Percentiles rank a stretch among this genome's conserved stretches.
phyloP scores from a whole-genome alignment of 169 alveolate genomes.

The Amoebophrya sp. region DNA sequence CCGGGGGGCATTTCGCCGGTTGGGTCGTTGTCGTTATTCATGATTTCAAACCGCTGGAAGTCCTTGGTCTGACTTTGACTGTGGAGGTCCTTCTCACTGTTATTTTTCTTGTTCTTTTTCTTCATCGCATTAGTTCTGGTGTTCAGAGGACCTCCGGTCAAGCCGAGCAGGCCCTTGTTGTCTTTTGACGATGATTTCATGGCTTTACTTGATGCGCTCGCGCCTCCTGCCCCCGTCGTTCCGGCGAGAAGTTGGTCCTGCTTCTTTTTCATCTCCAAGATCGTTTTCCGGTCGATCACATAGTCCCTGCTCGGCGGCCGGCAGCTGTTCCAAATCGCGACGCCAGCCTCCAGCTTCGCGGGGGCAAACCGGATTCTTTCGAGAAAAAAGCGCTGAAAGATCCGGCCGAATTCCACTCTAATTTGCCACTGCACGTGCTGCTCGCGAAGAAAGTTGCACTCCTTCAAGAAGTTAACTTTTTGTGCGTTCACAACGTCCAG shows the following conservation, averaged over 20 bases:
- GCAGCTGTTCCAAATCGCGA: background rate
- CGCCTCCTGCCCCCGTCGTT: background rate
- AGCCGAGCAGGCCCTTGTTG: no score
- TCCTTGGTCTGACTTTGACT: no score
- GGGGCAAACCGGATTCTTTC: background rate
- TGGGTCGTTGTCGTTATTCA: conserved; percentile 9
- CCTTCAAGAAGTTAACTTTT: no score
- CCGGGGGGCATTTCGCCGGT: background rate
- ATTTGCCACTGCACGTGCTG: background rate
- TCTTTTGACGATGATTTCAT: no score
- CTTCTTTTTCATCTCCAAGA: no score
- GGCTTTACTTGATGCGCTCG: background rate
- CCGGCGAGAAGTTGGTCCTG: background rate
- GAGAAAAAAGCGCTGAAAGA: background rate
- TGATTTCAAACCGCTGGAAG: background rate
- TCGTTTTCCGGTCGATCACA: no score
- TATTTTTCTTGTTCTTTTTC: no score
- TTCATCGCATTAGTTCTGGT: no score
- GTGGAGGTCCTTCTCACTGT: no score
- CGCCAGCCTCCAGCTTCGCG: background rate
- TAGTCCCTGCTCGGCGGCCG: no score
- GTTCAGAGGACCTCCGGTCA: no score
- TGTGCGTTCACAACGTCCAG: no score
- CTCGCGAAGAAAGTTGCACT: background rate
- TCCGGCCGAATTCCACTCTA: background rate